Base-by-base conservation (phyloP, 768 basidiomycete species). In the Kwoniella sp. region DNA sequence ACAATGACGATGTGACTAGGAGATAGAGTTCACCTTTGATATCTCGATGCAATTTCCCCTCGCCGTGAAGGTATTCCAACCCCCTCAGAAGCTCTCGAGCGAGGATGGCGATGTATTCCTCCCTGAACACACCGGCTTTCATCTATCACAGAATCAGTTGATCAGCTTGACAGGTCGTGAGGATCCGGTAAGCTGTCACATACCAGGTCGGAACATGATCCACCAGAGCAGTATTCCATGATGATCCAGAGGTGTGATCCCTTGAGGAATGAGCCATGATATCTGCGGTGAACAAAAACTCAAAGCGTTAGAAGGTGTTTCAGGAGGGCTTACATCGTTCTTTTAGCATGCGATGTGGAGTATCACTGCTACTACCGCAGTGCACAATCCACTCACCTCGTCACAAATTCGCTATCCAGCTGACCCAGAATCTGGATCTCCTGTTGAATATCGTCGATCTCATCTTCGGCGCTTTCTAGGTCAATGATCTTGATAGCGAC, bases 401-500 rank as follows among this genome's bases (percentile, higher is more conserved):
- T 98, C 61, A 98, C 95, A 83, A 91, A 90, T 28, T 91, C 89
- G 26, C 93, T 97, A 82, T 98, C 95, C 71, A 99, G 82, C 78
- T 97, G 94, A 7, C 92, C 93, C 15, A 99, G 86, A 68, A 99
- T 98, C 81, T 96, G 92, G 61, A 99, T 98, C 82, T 99, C 96
- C 80, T 96, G 92, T 75, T 98, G 78, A 65, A 99, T 98, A 82
- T 98, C 96, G 81, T 98, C 96, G 77, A 98, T 97, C 84, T 99
- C 96, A 78, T 99, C 96, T 82, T 98, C 96, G 57, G 96, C 96
- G 77, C 91, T 93, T 82, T 99, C 96, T 31, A 99, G 87, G 84
- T 98, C 94, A 80, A 99, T 98, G 73, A 98, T 95, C 88, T 94
- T 99, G 85, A 99, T 98, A 51, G 96, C 96, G 26, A 99, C 96